phyloP scores from a whole-genome alignment of 371 early-diverging fungal genomes.

The Syncephalastrum racemosum region DNA sequence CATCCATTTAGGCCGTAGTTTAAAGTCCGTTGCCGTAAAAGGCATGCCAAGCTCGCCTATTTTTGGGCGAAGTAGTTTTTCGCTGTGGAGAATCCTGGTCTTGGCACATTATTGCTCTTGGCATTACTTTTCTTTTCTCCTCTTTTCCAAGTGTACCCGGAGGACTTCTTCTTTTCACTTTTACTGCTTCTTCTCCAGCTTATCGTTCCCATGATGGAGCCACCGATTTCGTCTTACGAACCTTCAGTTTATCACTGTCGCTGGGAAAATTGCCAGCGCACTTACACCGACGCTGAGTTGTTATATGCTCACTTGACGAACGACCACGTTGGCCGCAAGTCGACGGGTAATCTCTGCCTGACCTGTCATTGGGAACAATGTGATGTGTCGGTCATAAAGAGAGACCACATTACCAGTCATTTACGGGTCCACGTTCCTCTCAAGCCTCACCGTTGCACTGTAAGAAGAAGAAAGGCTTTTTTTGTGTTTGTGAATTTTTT shows the following conservation, averaged over 20 bases:
- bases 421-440: conserved; percentile 90
- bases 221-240: too few relatives aligned
- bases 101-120: too few relatives aligned
- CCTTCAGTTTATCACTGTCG: conserved; percentile 27
- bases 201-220: too few relatives aligned
- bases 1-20: too few relatives aligned
- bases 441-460: conserved; percentile 82
- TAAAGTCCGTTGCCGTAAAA: too few relatives aligned
- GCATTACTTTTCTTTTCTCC: too few relatives aligned
- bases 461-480: conserved; percentile 23
- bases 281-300: conserved; percentile 74
- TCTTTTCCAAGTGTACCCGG: too few relatives aligned
- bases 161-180: too few relatives aligned
- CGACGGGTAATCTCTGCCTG: conserved; percentile 83
- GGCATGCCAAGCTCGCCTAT: too few relatives aligned
- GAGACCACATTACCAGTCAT: conserved; percentile 95
- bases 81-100: too few relatives aligned
- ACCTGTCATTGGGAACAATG: conserved; percentile 89
- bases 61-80: too few relatives aligned
- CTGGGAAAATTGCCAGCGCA: conserved; percentile 50
- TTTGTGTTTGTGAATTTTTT: background rate
- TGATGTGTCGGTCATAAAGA: conserved; percentile 69
- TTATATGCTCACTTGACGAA: conserved; percentile 84
- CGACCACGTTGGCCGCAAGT: conserved; percentile 91
- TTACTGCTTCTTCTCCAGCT: too few relatives aligned